phyloP scores from a whole-genome alignment of 202 grass and related monocot genomes.

The Digitaria exilis region DNA sequence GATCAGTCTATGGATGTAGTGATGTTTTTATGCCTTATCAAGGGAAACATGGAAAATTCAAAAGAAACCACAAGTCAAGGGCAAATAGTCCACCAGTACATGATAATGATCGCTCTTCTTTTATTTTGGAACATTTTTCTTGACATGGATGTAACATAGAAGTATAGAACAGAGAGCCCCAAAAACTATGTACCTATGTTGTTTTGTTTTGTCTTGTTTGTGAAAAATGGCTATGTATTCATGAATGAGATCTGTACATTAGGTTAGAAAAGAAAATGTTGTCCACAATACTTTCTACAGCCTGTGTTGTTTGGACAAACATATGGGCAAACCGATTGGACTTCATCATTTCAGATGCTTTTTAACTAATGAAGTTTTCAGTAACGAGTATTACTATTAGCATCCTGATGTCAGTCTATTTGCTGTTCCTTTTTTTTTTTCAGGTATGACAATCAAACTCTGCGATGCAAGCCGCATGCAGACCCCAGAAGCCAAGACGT shows the following conservation, averaged over 20 bases:
- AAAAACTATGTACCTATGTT: neutral
- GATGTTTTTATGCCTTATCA: neutral
- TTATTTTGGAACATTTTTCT: neutral
- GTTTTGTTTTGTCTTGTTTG: neutral
- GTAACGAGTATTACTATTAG: neutral
- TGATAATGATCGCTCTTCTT: neutral
- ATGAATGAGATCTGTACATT: neutral
- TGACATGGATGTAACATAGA: neutral
- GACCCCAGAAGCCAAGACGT: constrained; percentile 75
- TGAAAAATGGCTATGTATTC: neutral
- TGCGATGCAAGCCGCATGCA: constrained; percentile 63
- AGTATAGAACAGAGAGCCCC: neutral
- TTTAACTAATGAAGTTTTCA: neutral
- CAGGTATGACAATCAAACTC: constrained; percentile 83
- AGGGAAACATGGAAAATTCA: neutral
- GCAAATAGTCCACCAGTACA: neutral
- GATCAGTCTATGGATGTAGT: neutral
- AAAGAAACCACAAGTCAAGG: neutral
- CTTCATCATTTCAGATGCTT: neutral
- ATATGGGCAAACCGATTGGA: neutral
- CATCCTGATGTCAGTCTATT: neutral
- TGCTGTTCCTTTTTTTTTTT: neutral
- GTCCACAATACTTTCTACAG: neutral
- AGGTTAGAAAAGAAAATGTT: neutral
- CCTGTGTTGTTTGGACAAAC: neutral